Evolutionary conservation across 2,329 filamentous ascomycete genomes (phyloP), one percentile per base, ranked within the genome.

Genomic region (Diplodia scrobiculata): DNA sequence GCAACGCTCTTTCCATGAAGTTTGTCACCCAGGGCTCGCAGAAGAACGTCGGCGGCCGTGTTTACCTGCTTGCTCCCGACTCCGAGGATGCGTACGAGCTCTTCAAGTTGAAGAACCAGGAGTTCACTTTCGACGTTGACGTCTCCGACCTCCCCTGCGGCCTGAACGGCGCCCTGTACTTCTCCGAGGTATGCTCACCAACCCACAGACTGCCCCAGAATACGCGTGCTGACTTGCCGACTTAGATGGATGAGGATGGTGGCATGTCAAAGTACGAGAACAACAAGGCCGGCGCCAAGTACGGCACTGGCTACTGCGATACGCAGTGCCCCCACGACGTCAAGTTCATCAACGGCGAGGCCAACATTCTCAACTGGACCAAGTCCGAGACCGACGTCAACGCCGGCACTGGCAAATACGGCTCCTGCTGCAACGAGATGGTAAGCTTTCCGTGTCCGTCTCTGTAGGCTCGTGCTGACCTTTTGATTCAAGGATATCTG

Each of bases 81-180:
- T 74, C 67, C 70, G 76, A 77, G 67, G 73, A 68, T 70, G 78
- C 77, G 71, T 79, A 79, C 72, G 73, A 79, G 71, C 76, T 78
- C 72, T 79, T 78, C 74, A 78, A 78, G 71, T 68, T 78, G 62
- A 72, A 78, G 68, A 73, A 73, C 69, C 76, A 79, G 70, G 77
- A 79, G 69, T 79, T 79, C 71, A 77, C 76, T 66, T 77, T 79
- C 68, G 77, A 79, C 38, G 76, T 79, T 29, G 76, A 79, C 67
- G 73, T 89, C 52, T 89, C 87, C 48, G 83, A 84, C 71, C 80
- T 90, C 21, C 84, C 85, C 67, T 91, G 89, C 72, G 89, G 89
- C 68, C 78, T 91, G 67, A 91, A 91, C 77, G 89, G 88, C 65
- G 88, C 88, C 52, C 79, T 90, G 53, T 90, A 90, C 78, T 81